Percentiles rank a stretch among this genome's conserved stretches.
phyloP scores from a whole-genome alignment of 2,329 filamentous ascomycete species.

The Lecanoromycetidae sp. region DNA sequence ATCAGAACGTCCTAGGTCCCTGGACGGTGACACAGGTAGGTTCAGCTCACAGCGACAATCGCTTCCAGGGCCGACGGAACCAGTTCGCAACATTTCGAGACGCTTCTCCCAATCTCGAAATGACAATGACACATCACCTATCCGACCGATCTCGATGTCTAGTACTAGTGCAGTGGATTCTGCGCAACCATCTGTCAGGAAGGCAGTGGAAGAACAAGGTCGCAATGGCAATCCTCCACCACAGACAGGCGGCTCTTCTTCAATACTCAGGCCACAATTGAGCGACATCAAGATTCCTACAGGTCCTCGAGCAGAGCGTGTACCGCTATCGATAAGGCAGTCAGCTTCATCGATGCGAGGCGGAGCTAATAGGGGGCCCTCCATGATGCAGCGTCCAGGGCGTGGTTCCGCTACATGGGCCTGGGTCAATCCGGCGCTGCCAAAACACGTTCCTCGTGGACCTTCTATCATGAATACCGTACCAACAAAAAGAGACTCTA shows the following conservation, averaged over 20 bases:
- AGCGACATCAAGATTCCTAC: conserved; percentile 17
- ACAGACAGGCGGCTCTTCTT: not conserved
- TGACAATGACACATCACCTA: conserved; percentile 4
- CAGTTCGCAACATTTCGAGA: conserved; percentile 5
- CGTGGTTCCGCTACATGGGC: conserved; percentile 10
- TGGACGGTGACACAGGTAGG: not conserved
- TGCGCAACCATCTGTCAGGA: conserved; percentile 13
- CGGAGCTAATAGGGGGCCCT: conserved; percentile 1
- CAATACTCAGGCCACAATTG: conserved; percentile 1
- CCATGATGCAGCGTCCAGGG: conserved; percentile 8
- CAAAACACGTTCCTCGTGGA: conserved; percentile 10
- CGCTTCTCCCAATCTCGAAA: conserved; percentile 9
- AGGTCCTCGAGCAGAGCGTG: conserved; percentile 17
- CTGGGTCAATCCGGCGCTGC: conserved; percentile 15
- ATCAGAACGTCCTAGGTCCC: not conserved
- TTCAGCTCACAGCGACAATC: conserved; percentile 3
- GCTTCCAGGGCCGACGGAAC: conserved; percentile 1
- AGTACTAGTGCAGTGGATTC: not conserved
- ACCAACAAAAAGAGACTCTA: conserved; percentile 16
- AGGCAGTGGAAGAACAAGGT: conserved; percentile 15
- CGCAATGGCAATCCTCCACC: conserved; percentile 13
- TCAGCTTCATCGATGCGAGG: conserved; percentile 10
- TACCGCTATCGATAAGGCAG: conserved; percentile 14
- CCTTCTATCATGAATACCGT: conserved; percentile 18
- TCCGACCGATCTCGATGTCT: not conserved